Evolutionary conservation across 2,329 filamentous ascomycete species (phyloP).

Genomic region (Penicillium frequentans): DNA sequence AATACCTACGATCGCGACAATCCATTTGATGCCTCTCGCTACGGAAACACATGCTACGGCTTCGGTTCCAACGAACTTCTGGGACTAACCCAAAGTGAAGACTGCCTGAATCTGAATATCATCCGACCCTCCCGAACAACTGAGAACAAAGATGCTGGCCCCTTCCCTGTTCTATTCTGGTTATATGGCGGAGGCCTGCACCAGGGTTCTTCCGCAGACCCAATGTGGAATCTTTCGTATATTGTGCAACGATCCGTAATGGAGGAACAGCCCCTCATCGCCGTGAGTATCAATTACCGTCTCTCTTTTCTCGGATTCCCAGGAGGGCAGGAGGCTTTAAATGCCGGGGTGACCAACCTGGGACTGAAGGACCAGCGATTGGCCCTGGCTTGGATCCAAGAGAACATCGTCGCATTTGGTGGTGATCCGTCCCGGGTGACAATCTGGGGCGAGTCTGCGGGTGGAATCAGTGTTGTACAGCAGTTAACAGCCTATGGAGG

Average conservation of each 20-base stretch:
- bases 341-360: constrained; percentile 35
- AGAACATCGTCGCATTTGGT: constrained; percentile 4
- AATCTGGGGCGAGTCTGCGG: constrained; percentile 21
- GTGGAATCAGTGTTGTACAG: constrained; percentile 16
- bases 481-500: constrained; percentile 24
- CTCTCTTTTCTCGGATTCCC: constrained; percentile 37
- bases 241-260: constrained; percentile 6
- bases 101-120: neutral
- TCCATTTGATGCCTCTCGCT: constrained; percentile 22
- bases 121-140: neutral
- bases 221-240: constrained; percentile 7
- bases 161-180: constrained; percentile 11
- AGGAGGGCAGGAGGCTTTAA: constrained; percentile 30
- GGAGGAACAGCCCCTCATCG: constrained; percentile 30
- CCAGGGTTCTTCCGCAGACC: constrained; percentile 11
- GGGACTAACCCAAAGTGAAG: neutral
- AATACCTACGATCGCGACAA: constrained; percentile 12
- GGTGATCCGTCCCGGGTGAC: constrained; percentile 5
- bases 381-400: constrained; percentile 59
- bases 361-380: constrained; percentile 61
- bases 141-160: neutral
- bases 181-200: constrained; percentile 11
- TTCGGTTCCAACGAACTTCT: neutral
- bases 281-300: constrained; percentile 32
- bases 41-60: neutral